Conservation (phyloP, 129 eudicot genomes). For the Pseudognaphalium luteoalbum region DNA sequence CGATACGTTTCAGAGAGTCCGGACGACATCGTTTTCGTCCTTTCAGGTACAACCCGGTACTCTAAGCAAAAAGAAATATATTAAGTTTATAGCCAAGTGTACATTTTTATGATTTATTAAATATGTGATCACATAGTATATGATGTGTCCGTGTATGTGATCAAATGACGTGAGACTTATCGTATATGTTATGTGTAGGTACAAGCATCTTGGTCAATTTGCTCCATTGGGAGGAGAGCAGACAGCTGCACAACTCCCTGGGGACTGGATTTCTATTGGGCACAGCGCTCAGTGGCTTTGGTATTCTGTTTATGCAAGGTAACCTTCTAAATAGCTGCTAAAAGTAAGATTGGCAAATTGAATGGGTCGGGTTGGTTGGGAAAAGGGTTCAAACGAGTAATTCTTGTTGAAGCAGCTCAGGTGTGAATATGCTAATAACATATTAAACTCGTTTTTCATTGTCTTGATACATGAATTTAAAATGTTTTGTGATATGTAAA, state of each 20-base stretch:
- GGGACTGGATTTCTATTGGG: conserved; percentile 79
- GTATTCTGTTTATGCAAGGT: conserved; percentile 24
- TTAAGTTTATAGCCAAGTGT: neutral
- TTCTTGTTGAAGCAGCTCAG: neutral
- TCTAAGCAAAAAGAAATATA: neutral
- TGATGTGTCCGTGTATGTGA: neutral
- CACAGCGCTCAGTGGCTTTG: conserved; percentile 63
- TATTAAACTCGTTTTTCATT: too few species aligned
- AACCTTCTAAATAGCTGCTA: neutral
- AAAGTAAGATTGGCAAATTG: neutral
- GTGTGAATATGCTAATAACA: neutral
- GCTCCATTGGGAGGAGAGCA: conserved; percentile 84
- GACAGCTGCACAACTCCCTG: conserved; percentile 80
- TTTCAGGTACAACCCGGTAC: conserved; percentile 54
- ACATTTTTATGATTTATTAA: neutral
- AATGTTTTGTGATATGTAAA: too few species aligned
- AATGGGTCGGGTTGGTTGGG: neutral
- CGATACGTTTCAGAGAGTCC: conserved; percentile 69
- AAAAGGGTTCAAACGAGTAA: neutral
- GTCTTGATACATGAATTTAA: too few species aligned
- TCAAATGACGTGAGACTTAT: neutral
- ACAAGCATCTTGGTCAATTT: conserved; percentile 72
- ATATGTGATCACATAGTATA: neutral
- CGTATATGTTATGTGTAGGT: conserved; percentile 34
- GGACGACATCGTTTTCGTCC: conserved; percentile 89